phyloP scores from a whole-genome alignment of 768 basidiomycete species.

The Clitopilus passeckerianus region DNA sequence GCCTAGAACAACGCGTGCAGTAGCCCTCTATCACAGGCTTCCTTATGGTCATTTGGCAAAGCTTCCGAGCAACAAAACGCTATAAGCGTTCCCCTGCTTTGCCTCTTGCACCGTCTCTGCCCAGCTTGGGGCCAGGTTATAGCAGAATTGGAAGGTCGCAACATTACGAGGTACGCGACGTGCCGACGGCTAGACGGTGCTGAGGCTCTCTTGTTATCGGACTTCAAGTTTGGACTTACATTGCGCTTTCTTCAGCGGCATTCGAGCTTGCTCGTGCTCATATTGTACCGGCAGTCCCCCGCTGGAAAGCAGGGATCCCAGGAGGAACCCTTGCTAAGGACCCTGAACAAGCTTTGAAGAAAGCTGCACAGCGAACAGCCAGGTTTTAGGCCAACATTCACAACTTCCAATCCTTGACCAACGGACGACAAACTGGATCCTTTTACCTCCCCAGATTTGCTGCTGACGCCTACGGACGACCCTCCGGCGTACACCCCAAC shows the following conservation, averaged over 20 bases:
- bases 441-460: constrained; percentile 10
- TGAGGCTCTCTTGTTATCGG: neutral
- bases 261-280: no score
- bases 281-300: neutral
- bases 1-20: no score
- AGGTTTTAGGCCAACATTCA: neutral
- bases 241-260: no score
- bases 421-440: constrained; percentile 5
- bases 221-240: neutral
- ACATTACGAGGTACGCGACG: neutral
- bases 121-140: no score
- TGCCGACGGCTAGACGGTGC: neutral
- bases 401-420: neutral
- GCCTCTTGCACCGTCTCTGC: no score
- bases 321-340: neutral
- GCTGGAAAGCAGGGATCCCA: neutral
- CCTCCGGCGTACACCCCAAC: constrained; percentile 15
- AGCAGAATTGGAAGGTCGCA: neutral
- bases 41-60: no score
- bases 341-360: neutral
- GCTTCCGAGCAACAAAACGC: no score
- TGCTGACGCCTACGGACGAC: constrained; percentile 18
- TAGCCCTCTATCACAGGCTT: no score
- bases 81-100: no score
- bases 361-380: neutral